These are phyloP conservation scores for Dacryopinax primogenitus DNA, from an alignment of 768 basidiomycete genomes.

Conservation along the genomic window DNA sequence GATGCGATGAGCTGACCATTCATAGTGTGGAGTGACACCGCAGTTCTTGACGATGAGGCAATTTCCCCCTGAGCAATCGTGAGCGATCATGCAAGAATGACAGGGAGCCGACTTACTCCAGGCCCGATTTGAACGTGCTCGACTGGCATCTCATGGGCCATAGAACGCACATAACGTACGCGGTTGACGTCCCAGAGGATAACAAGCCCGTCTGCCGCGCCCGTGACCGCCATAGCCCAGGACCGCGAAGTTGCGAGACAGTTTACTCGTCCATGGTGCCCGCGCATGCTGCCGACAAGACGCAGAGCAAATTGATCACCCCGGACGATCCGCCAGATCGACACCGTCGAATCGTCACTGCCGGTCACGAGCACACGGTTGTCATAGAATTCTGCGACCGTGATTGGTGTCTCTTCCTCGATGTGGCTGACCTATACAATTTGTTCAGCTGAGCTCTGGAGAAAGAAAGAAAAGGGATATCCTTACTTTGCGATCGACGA, in stretches of 20 bases:
- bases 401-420: constrained; percentile 58
- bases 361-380: constrained; percentile 62
- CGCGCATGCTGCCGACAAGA: constrained; percentile 64
- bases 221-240: constrained; percentile 76
- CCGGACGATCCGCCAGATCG: constrained; percentile 58
- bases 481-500: constrained; percentile 49
- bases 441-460: constrained; percentile 6
- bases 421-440: constrained; percentile 51
- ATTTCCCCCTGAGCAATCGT: constrained; percentile 55
- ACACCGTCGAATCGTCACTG: constrained; percentile 65
- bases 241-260: constrained; percentile 60
- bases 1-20: constrained; percentile 68
- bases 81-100: not conserved
- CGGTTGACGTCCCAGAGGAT: constrained; percentile 84
- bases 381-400: constrained; percentile 69
- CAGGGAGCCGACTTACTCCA: not conserved
- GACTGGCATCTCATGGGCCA: constrained; percentile 54
- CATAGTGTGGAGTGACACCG: constrained; percentile 70
- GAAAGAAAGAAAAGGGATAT: not conserved
- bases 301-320: constrained; percentile 25
- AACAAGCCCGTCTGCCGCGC: constrained; percentile 73
- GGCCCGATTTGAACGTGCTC: constrained; percentile 52
- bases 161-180: constrained; percentile 65
- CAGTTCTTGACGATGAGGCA: constrained; percentile 61
- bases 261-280: constrained; percentile 55